Base-by-base conservation (phyloP, 768 basidiomycete genomes). In the Piloderma croceum region DNA sequence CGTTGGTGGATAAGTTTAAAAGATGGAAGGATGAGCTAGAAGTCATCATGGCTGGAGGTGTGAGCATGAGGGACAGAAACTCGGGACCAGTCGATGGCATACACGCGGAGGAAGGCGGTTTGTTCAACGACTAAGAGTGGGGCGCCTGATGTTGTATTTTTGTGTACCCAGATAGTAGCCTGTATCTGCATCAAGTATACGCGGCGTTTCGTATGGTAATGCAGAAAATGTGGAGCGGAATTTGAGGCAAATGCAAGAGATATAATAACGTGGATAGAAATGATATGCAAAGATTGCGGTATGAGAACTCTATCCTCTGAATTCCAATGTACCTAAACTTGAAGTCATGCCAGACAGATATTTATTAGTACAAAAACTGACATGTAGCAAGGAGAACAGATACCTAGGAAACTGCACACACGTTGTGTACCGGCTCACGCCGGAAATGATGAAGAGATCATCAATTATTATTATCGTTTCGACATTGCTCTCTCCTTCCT, bases 11-110 rank as follows among this genome's bases (percentile, higher is more conserved):
- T 9, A 73, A 69, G 42, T 68, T 73, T 42, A 52, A 52, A 38
- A 51, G 45, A 1, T 76, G 73, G 71, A 62, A 64, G 45, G 51
- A 61, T 19, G 71, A 73, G 40, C 42, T 74, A 19, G 49, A 57
- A 25, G 53, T 39, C 9, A 52, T 75, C 6, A 60, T 64, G 17
- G 54, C 51, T 1, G 44, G 51, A 20, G 23, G 36, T 18, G 34
- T 38, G 25, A 32, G 22, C 19, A 22, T 22, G 23, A 35, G 24
- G 39, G 33, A 29, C 24, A 40, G 23, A 38, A 25, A 9, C 15
- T 10, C 22, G 34, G 32, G 20, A 19, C 22, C 20, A 34, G 29
- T 34, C 49, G 15, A n/a, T n/a, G n/a, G n/a, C n/a, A n/a, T n/a
- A n/a, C n/a, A n/a, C n/a, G 38, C 41, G 31, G 19, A 49, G 15